phyloP scores from a whole-genome alignment of 2,329 filamentous ascomycete species.

The Metarhizium anisopliae region DNA sequence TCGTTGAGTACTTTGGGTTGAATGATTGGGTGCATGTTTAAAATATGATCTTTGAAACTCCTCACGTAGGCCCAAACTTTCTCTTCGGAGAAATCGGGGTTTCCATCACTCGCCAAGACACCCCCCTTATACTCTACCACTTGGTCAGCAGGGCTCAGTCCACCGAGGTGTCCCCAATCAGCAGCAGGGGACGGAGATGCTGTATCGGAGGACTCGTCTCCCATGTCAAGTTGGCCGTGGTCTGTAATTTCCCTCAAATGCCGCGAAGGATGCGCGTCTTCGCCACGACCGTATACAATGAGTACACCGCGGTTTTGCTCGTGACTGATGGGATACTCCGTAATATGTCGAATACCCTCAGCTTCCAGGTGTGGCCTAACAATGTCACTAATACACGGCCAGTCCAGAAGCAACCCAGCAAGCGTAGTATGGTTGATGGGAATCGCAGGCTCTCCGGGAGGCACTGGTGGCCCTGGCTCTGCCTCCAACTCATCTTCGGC shows the following conservation, averaged over 20 bases:
- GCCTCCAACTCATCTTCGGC: slow-evolving; percentile 40
- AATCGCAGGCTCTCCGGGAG: slow-evolving; percentile 58
- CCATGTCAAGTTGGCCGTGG: slow-evolving; percentile 30
- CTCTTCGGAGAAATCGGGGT: slow-evolving; percentile 42
- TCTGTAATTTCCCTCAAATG: slow-evolving; percentile 31
- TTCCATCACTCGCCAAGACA: slow-evolving; percentile 33
- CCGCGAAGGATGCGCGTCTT: slow-evolving; percentile 55
- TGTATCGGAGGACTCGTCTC: slow-evolving; percentile 41
- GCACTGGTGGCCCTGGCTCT: slow-evolving; percentile 42
- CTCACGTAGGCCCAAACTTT: slow-evolving; percentile 45
- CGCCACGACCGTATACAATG: slow-evolving; percentile 69
- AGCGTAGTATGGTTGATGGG: slow-evolving; percentile 82
- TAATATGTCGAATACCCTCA: slow-evolving; percentile 45
- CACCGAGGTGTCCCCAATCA: slow-evolving; percentile 52
- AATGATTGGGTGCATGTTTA: slow-evolving; percentile 58
- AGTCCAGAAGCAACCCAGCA: slow-evolving; percentile 72
- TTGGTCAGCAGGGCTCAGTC: slow-evolving; percentile 33
- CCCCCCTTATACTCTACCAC: slow-evolving; percentile 29
- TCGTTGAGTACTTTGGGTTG: slow-evolving; percentile 41
- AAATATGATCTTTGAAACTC: slow-evolving; percentile 51
- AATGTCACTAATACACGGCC: slow-evolving; percentile 59
- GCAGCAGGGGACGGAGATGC: slow-evolving; percentile 45
- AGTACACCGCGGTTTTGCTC: slow-evolving; percentile 68
- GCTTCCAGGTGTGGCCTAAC: slow-evolving; percentile 41
- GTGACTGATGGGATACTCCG: slow-evolving; percentile 66